These are phyloP conservation scores for Elsinoe arachidis DNA, from an alignment of 2,329 filamentous ascomycete genomes.

Conservation along the genomic window DNA sequence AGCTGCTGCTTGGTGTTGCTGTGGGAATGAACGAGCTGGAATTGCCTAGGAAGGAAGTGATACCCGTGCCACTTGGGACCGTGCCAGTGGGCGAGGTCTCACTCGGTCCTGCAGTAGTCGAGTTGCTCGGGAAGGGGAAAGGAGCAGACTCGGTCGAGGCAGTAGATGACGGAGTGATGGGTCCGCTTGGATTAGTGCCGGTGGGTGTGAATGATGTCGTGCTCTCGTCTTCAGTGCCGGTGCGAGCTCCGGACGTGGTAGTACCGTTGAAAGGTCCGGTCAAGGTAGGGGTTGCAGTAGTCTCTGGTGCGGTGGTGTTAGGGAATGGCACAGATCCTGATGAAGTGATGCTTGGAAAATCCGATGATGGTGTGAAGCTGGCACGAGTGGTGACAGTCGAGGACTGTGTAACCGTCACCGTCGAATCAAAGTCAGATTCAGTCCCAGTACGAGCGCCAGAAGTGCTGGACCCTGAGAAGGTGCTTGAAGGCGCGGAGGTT, in stretches of 20 bases:
- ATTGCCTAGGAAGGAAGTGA: neutral
- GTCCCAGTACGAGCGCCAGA: conserved; percentile 1
- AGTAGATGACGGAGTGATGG: neutral
- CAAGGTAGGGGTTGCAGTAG: neutral
- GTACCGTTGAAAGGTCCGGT: conserved; percentile 1
- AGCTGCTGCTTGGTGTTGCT: neutral
- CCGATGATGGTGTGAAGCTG: conserved; percentile 6
- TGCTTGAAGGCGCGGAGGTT: conserved; percentile 7
- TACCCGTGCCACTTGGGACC: neutral
- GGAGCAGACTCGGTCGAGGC: neutral
- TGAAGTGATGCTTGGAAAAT: neutral
- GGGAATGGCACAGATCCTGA: conserved; percentile 1
- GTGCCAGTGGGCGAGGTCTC: neutral
- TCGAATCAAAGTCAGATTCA: conserved; percentile 7
- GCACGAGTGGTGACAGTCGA: conserved; percentile 1
- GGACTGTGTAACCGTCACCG: neutral
- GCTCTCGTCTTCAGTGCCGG: neutral
- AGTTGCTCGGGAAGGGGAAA: conserved; percentile 3
- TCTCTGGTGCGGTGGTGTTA: neutral
- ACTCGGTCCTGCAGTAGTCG: neutral
- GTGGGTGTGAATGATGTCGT: neutral
- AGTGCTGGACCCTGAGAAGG: conserved; percentile 5
- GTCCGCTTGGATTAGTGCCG: conserved; percentile 15
- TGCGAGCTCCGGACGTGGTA: neutral
- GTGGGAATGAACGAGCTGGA: conserved; percentile 5